A percentile compares a stretch with the other conserved stretches of the same genome.
Evolutionary conservation across 2,329 filamentous ascomycete genomes (phyloP).

Genomic region (Biscogniauxia sp.): DNA sequence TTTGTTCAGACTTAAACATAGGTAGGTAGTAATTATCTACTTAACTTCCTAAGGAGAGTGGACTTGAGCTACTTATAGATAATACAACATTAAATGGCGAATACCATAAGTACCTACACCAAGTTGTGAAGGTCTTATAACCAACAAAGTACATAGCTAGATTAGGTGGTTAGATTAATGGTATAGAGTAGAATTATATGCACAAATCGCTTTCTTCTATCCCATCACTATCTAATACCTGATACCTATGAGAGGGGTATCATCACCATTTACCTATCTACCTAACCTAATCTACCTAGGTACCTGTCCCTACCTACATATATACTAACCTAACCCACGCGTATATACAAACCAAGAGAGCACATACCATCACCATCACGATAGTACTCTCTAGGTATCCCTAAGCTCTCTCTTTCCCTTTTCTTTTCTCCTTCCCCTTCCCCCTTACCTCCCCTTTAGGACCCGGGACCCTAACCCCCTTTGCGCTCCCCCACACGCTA

Average conservation of each 20-base stretch:
- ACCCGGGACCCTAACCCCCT: slow-evolving; percentile 41
- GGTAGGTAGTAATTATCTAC: too few species aligned
- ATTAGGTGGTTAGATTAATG: too few species aligned
- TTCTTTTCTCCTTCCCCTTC: slow-evolving; percentile 1
- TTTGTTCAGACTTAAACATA: too few species aligned
- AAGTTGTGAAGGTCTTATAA: too few species aligned
- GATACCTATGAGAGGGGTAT: not conserved
- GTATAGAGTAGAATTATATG: too few species aligned
- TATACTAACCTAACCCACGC: too few species aligned
- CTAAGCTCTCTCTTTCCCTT: not conserved
- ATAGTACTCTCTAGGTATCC: not conserved
- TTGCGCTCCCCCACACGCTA: slow-evolving; percentile 73
- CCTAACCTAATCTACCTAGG: not conserved
- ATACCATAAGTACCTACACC: too few species aligned
- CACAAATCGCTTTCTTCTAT: not conserved
- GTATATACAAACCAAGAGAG: not conserved
- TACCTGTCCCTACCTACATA: too few species aligned
- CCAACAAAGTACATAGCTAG: too few species aligned
- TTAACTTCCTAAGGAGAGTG: too few species aligned
- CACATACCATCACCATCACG: not conserved
- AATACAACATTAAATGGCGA: too few species aligned
- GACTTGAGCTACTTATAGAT: too few species aligned
- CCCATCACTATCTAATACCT: not conserved
- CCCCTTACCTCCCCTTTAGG: slow-evolving; percentile 9
- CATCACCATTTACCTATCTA: not conserved